These are phyloP conservation scores for Glarea lozoyensis DNA, from an alignment of 495 filamentous ascomycete species.

Conservation along the genomic window DNA sequence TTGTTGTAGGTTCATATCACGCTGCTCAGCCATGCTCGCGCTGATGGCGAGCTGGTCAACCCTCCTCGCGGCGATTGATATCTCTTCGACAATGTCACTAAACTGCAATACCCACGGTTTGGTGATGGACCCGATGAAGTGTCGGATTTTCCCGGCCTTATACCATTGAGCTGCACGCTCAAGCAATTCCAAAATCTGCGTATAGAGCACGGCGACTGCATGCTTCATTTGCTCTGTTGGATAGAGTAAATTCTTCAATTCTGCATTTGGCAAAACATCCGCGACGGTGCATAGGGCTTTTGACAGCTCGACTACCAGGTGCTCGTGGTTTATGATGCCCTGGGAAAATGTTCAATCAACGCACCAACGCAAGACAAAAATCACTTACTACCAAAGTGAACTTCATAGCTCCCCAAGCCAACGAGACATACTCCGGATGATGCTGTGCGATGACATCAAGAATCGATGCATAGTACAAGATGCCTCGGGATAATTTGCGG, in stretches of 20 bases:
- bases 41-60: conserved; percentile 7
- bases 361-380: not conserved
- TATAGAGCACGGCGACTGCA: conserved; percentile 24
- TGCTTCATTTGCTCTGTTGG: conserved; percentile 26
- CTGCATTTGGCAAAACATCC: conserved; percentile 23
- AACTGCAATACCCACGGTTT: conserved; percentile 19
- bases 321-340: conserved; percentile 22
- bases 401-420: conserved; percentile 29
- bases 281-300: conserved; percentile 25
- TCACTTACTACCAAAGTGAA: conserved; percentile 21
- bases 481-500: conserved; percentile 7
- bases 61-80: conserved; percentile 9
- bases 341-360: not conserved
- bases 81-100: conserved; percentile 21
- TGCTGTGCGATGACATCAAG: conserved; percentile 20
- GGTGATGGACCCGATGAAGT: conserved; percentile 15
- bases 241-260: conserved; percentile 24
- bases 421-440: conserved; percentile 28
- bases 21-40: conserved; percentile 1
- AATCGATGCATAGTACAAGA: conserved; percentile 14
- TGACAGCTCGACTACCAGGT: conserved; percentile 16
- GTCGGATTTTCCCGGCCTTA: conserved; percentile 18
- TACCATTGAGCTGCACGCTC: conserved; percentile 25
- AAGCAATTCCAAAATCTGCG: conserved; percentile 26
- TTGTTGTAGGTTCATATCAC: not conserved